phyloP scores from a whole-genome alignment of 1,284 basidiomycete species.

The Cryptococcus sp. region DNA sequence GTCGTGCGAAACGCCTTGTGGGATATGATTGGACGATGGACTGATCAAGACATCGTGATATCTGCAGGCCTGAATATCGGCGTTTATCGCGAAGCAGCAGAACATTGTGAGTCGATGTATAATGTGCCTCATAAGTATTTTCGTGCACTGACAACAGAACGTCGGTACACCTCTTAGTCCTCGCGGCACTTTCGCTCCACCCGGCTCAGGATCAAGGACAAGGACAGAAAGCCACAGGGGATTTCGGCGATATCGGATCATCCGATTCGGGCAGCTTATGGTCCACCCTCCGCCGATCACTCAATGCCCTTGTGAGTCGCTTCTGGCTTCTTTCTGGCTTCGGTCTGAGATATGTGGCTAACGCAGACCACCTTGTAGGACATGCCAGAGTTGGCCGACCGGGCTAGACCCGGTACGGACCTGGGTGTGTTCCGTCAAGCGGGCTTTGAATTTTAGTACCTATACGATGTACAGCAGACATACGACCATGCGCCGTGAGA shows the following conservation, averaged over 20 bases:
- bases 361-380: conserved; percentile 42
- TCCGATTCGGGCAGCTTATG: conserved; percentile 69
- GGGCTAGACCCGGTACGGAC: conserved; percentile 57
- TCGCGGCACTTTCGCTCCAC: conserved; percentile 87
- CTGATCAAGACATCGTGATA: no score
- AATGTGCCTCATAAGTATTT: neutral
- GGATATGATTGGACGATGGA: conserved; percentile 15
- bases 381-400: conserved; percentile 58
- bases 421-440: conserved; percentile 72
- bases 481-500: no score
- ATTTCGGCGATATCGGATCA: conserved; percentile 17
- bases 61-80: conserved; percentile 85
- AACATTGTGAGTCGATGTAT: conserved; percentile 63
- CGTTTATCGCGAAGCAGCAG: conserved; percentile 91
- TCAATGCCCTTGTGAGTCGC: conserved; percentile 71
- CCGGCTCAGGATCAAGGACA: conserved; percentile 38
- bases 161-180: conserved; percentile 53
- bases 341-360: neutral
- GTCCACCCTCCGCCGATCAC: conserved; percentile 84
- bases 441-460: conserved; percentile 77
- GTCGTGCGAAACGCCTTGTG: conserved; percentile 18
- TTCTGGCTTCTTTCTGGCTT: neutral
- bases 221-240: neutral
- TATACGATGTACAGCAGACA: no score
- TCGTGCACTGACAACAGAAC: neutral